Evolutionary conservation across 371 early-diverging fungal genomes (phyloP).

Genomic region (Mucor ambiguus): DNA sequence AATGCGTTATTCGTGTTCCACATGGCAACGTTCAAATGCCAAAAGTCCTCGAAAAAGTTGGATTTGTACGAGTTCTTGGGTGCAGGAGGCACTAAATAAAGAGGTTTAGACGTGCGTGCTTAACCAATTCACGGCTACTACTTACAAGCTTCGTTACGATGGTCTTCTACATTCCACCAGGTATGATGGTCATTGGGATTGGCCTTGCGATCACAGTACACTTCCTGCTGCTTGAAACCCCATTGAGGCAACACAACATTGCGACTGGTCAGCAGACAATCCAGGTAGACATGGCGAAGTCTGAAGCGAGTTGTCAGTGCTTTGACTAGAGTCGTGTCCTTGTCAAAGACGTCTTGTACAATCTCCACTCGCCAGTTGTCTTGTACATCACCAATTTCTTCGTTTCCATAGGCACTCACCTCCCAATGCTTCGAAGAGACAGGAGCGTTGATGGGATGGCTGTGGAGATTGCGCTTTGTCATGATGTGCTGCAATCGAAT

Average conservation of each 20-base stretch:
- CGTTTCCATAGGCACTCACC: conserved; percentile 82
- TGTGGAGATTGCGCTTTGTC: conserved; percentile 83
- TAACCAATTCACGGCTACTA: not conserved
- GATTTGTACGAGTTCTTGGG: conserved; percentile 65
- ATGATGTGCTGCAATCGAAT: conserved; percentile 78
- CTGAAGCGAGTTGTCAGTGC: conserved; percentile 89
- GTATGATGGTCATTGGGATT: conserved; percentile 56
- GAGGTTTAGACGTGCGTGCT: not conserved
- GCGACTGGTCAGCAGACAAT: conserved; percentile 80
- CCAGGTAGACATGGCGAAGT: conserved; percentile 74
- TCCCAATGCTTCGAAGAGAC: conserved; percentile 83
- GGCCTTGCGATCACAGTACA: conserved; percentile 79
- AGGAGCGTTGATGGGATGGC: conserved; percentile 82
- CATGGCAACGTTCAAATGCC: conserved; percentile 96
- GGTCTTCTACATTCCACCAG: conserved; percentile 97
- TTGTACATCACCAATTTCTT: conserved; percentile 68
- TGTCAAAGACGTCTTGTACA: conserved; percentile 59
- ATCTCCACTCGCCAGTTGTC: conserved; percentile 93
- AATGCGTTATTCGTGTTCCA: conserved; percentile 98
- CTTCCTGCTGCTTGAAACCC: conserved; percentile 98
- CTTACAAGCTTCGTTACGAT: conserved; percentile 67
- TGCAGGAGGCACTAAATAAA: conserved; percentile 56
- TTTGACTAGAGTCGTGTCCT: conserved; percentile 46
- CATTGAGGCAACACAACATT: conserved; percentile 91
- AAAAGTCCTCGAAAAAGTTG: conserved; percentile 84